Conservation (phyloP, 495 filamentous ascomycete genomes). For the Stereocaulon alpinum region DNA sequence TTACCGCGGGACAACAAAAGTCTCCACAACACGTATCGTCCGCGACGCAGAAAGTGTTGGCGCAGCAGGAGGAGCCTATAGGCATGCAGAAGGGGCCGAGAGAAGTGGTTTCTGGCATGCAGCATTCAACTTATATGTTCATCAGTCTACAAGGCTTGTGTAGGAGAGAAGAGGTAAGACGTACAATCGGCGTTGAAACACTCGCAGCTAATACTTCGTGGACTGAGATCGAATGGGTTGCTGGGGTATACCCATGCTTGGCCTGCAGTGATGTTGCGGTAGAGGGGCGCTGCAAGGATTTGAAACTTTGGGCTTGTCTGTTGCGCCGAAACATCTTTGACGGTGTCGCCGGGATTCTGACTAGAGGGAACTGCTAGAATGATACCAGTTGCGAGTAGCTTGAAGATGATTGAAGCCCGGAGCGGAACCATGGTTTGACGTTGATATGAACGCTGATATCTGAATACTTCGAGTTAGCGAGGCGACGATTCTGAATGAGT, state of each 20-base stretch:
- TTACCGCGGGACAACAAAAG: slow-evolving; percentile 18
- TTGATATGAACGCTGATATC: too few species aligned
- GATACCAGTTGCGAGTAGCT: too few species aligned
- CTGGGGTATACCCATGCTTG: slow-evolving; percentile 17
- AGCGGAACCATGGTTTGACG: too few species aligned
- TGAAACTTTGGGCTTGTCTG: too few species aligned
- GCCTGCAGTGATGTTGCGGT: slow-evolving; percentile 15
- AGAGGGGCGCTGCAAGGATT: slow-evolving; percentile 2
- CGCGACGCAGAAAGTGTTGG: slow-evolving; percentile 9
- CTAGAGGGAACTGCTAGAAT: too few species aligned
- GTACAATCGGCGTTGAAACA: slow-evolving; percentile 19
- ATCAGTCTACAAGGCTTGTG: neutral
- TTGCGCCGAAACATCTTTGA: too few species aligned
- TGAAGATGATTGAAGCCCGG: too few species aligned
- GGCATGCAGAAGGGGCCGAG: slow-evolving; percentile 15
- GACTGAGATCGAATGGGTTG: slow-evolving; percentile 10
- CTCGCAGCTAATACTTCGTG: slow-evolving; percentile 15
- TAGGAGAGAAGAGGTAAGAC: neutral
- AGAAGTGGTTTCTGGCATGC: slow-evolving; percentile 7
- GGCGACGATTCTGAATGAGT: too few species aligned
- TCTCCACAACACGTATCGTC: slow-evolving; percentile 18
- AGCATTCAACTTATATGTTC: slow-evolving; percentile 11
- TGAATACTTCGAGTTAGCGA: too few species aligned
- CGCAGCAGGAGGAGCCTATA: slow-evolving; percentile 13
- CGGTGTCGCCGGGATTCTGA: too few species aligned